Percentiles rank a stretch among this genome's conserved stretches.
phyloP scores from a whole-genome alignment of 495 filamentous ascomycete genomes.

The Darksidea phi region DNA sequence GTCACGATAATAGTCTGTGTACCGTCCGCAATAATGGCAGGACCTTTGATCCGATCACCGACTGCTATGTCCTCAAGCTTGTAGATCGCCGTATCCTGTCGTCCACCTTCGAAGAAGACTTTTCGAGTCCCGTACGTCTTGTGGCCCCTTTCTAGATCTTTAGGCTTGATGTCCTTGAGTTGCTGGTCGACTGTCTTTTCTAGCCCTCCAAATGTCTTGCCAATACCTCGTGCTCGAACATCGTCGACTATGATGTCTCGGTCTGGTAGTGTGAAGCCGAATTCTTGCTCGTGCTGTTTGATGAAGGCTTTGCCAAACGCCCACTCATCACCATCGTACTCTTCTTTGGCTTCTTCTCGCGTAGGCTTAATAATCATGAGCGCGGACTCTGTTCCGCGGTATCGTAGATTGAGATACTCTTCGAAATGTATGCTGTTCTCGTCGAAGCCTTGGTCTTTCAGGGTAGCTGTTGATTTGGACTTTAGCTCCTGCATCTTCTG shows the following conservation, averaged over 20 bases:
- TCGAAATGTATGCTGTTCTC: conserved; percentile 73
- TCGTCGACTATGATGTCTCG: conserved; percentile 92
- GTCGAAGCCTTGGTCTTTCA: conserved; percentile 72
- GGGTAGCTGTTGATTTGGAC: conserved; percentile 60
- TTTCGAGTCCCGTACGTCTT: conserved; percentile 57
- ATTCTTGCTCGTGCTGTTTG: conserved; percentile 86
- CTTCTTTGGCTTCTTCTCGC: conserved; percentile 56
- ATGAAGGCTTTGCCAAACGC: conserved; percentile 82
- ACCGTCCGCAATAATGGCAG: conserved; percentile 88
- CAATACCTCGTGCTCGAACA: conserved; percentile 84
- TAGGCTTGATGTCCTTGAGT: conserved; percentile 62
- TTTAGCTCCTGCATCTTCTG: conserved; percentile 63
- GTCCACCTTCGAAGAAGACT: conserved; percentile 72
- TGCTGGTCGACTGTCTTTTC: conserved; percentile 80
- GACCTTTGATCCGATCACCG: conserved; percentile 76
- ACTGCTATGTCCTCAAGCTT: conserved; percentile 73
- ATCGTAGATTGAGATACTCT: conserved; percentile 87
- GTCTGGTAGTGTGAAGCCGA: conserved; percentile 87
- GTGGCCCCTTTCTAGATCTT: conserved; percentile 49
- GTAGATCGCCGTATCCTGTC: conserved; percentile 81
- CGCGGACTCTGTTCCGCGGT: conserved; percentile 82
- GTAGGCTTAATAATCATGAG: conserved; percentile 73
- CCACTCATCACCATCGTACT: conserved; percentile 66
- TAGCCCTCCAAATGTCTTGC: conserved; percentile 74
- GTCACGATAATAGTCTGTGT: conserved; percentile 95